A percentile compares a stretch with the other conserved stretches of the same genome.
Conservation (phyloP, 345 rosid species). For the Capsella bursapastoris region DNA sequence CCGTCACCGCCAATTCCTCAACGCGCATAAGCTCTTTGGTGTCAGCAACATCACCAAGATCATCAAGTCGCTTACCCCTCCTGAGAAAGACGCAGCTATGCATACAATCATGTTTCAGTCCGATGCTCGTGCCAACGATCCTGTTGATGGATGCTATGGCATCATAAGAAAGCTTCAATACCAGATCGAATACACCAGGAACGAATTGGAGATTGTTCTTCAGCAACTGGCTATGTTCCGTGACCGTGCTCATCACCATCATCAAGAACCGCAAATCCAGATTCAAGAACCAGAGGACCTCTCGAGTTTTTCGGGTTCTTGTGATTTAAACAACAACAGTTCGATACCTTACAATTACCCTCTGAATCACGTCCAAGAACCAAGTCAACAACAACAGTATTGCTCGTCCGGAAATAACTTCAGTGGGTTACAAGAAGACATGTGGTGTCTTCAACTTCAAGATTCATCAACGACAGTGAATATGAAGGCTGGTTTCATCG, state of each 20-base stretch:
- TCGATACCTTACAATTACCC: conserved; percentile 40
- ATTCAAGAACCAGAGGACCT: conserved; percentile 44
- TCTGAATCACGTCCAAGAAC: conserved; percentile 43
- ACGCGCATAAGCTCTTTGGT: conserved; percentile 92
- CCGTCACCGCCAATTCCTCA: conserved; percentile 82
- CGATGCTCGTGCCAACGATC: conserved; percentile 85
- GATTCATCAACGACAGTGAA: conserved; percentile 46
- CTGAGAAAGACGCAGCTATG: conserved; percentile 81
- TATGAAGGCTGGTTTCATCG: conserved; percentile 41
- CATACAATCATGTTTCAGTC: conserved; percentile 83
- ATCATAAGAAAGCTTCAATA: conserved; percentile 70
- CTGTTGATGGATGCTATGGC: conserved; percentile 77
- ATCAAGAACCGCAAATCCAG: conserved; percentile 44
- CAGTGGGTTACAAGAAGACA: conserved; percentile 45
- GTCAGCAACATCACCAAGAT: conserved; percentile 90
- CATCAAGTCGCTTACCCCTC: conserved; percentile 64
- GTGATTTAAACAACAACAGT: conserved; percentile 38
- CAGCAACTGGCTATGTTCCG: conserved; percentile 71
- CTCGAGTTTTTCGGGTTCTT: conserved; percentile 46
- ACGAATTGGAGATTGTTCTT: conserved; percentile 77
- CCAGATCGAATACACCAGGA: conserved; percentile 66
- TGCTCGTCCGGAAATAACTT: conserved; percentile 43
- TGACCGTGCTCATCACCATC: conserved; percentile 46
- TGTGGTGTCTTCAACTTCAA: conserved; percentile 51
- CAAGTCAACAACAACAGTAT: conserved; percentile 38